phyloP scores from a whole-genome alignment of 116 monocot species.

The Thalassia testudinum region DNA sequence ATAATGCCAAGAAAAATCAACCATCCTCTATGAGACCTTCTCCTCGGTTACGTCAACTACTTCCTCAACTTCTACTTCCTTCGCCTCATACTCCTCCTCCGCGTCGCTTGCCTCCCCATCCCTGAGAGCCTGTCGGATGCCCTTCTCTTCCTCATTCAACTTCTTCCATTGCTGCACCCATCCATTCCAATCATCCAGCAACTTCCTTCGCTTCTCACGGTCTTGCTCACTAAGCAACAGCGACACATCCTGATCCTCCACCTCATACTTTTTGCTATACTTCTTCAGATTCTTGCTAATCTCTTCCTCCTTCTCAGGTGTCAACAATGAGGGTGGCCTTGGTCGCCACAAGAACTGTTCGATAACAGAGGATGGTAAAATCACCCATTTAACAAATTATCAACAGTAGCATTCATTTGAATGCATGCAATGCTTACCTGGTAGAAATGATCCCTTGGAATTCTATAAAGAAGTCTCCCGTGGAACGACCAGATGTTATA shows the following conservation, averaged over 20 bases:
- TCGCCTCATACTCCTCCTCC: conserved; percentile 73
- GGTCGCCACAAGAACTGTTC: conserved; percentile 82
- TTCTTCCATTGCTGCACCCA: conserved; percentile 70
- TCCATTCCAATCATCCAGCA: conserved; percentile 65
- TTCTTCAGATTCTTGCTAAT: conserved; percentile 66
- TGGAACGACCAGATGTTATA: conserved; percentile 89
- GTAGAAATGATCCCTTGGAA: conserved; percentile 68
- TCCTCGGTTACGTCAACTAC: conserved; percentile 40
- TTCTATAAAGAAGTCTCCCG: conserved; percentile 73
- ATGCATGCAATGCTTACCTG: conserved; percentile 26
- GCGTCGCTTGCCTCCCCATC: conserved; percentile 81
- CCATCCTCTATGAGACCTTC: conserved; percentile 8
- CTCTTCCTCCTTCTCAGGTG: conserved; percentile 66
- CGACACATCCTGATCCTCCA: conserved; percentile 82
- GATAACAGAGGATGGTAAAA: not conserved
- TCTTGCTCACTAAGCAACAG: conserved; percentile 71
- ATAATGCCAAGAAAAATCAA: too few species aligned
- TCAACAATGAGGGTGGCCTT: conserved; percentile 60
- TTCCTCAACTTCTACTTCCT: conserved; percentile 80
- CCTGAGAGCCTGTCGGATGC: conserved; percentile 27
- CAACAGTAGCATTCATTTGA: not conserved
- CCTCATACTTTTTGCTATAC: conserved; percentile 93
- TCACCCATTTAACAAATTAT: not conserved
- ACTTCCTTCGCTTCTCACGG: conserved; percentile 58
- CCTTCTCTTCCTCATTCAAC: conserved; percentile 55